phyloP scores from a whole-genome alignment of 2,329 filamentous ascomycete genomes.

The Colletotrichum sp. region DNA sequence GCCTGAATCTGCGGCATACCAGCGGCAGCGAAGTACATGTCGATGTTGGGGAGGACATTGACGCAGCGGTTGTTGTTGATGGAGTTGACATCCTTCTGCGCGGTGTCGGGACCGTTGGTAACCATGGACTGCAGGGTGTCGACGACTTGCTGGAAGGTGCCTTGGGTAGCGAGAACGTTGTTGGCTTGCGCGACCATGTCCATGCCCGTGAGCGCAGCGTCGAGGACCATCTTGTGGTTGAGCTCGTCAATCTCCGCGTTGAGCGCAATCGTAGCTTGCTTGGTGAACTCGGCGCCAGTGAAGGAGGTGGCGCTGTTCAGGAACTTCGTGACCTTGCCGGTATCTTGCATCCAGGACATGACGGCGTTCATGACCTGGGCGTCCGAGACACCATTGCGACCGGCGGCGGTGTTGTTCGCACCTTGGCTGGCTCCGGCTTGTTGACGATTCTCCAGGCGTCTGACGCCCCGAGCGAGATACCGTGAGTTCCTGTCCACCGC shows the following conservation, averaged over 20 bases:
- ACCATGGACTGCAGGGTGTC: slow-evolving; percentile 25
- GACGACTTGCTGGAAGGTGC: slow-evolving; percentile 25
- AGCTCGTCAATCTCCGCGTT: slow-evolving; percentile 26
- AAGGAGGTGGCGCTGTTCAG: slow-evolving; percentile 23
- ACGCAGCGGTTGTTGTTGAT: slow-evolving; percentile 27
- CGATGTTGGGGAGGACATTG: slow-evolving; percentile 26
- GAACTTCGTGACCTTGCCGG: slow-evolving; percentile 25
- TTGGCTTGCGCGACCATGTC: slow-evolving; percentile 21
- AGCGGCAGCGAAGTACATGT: slow-evolving; percentile 26
- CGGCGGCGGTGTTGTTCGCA: neutral
- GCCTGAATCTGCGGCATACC: slow-evolving; percentile 16
- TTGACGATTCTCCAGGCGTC: neutral
- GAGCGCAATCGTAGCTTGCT: slow-evolving; percentile 24
- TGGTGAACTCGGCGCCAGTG: slow-evolving; percentile 24
- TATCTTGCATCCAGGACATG: slow-evolving; percentile 23
- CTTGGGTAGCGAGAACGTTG: slow-evolving; percentile 22
- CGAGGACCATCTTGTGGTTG: slow-evolving; percentile 26
- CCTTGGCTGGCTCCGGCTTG: neutral
- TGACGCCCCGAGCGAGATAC: neutral
- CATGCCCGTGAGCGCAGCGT: slow-evolving; percentile 13
- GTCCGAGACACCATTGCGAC: slow-evolving; percentile 16
- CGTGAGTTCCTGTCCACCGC: neutral
- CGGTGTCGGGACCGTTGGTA: slow-evolving; percentile 23
- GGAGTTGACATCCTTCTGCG: slow-evolving; percentile 22
- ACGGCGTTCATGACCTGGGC: slow-evolving; percentile 24